Evolutionary conservation across 352 stramenopile genomes (phyloP).

Genomic region (Phytopythium mirpurense): DNA sequence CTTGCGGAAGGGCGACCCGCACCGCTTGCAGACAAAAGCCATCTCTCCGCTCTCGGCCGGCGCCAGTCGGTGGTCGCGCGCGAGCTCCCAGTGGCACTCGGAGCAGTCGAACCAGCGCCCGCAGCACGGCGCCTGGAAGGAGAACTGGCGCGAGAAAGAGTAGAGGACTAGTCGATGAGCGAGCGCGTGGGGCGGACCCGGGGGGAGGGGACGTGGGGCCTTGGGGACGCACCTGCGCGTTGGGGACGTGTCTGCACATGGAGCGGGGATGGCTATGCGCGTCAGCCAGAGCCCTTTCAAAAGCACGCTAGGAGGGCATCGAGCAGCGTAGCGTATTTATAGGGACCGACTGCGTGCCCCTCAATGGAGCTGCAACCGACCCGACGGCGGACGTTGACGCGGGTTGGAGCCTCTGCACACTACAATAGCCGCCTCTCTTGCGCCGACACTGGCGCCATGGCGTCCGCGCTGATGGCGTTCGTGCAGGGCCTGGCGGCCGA

Average conservation of each 20-base stretch:
- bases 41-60: slow-evolving; percentile 27
- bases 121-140: slow-evolving; percentile 67
- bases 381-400: no score
- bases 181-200: neutral
- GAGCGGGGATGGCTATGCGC: no score
- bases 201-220: no score
- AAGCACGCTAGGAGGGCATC: no score
- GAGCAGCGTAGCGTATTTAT: no score
- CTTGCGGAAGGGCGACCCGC: slow-evolving; percentile 58
- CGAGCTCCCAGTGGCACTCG: slow-evolving; percentile 63
- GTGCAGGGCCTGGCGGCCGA: slow-evolving; percentile 20
- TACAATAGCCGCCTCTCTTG: no score
- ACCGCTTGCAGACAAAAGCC: slow-evolving; percentile 65
- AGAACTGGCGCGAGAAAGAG: slow-evolving; percentile 29
- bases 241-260: slow-evolving; percentile 52
- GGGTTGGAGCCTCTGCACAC: no score
- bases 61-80: slow-evolving; percentile 43
- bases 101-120: slow-evolving; percentile 76
- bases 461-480: slow-evolving; percentile 35
- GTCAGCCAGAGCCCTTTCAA: no score
- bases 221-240: slow-evolving; percentile 25
- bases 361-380: no score
- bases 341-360: no score
- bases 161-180: neutral
- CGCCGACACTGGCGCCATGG: no score